Base-by-base conservation (phyloP, 2,329 filamentous ascomycete genomes). In the Bipolaris oryzae region DNA sequence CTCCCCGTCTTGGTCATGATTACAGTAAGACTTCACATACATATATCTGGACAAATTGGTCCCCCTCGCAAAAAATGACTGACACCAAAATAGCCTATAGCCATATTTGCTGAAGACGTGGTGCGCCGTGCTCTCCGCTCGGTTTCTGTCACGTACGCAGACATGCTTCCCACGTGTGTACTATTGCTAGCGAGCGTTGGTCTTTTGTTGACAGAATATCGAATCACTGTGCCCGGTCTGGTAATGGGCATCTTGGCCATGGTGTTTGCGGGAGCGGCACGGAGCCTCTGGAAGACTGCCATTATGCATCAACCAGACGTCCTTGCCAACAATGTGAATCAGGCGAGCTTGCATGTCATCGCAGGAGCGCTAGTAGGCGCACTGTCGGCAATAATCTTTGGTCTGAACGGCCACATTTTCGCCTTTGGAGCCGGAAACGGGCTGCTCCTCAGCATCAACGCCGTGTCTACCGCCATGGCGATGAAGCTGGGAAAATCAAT, bases 1-100 rank as follows among this genome's bases (percentile, higher is more conserved):
- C 45, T 74, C 1, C 57, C 71, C 1, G 67, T 69, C 1, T 50
- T 75, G 16, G 55, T 62, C 16, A 71, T 73, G 66, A 53, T 74
- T 15, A 62, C 63, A 9, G 73, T 74, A 61, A 63, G 70, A 52
- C 5, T 21, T 28, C 25, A 28, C 25, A 28, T 9, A 28, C 9
- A 28, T 62, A n/a, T 20, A 15, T 58, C 18, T 16, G 28, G 25
- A 28, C 25, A 3, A 28, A 28, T 10, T 3, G 9, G 25, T 28
- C 25, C 25, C 25, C 9, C 9, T 6, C 9, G 25, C 25, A 28
- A 28, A 28, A 28, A 28, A 28, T 10, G 20, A 43, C 49, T 57
- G 34, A 57, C 43, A 33, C 45, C 37, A 11, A 11, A 43, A n/a
- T 57, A 60, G 62, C 57, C 53, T 2, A 61, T 67, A 49, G 52